Base-by-base conservation (phyloP, 2,329 filamentous ascomycete species). In the Phialophora verrucosa region DNA sequence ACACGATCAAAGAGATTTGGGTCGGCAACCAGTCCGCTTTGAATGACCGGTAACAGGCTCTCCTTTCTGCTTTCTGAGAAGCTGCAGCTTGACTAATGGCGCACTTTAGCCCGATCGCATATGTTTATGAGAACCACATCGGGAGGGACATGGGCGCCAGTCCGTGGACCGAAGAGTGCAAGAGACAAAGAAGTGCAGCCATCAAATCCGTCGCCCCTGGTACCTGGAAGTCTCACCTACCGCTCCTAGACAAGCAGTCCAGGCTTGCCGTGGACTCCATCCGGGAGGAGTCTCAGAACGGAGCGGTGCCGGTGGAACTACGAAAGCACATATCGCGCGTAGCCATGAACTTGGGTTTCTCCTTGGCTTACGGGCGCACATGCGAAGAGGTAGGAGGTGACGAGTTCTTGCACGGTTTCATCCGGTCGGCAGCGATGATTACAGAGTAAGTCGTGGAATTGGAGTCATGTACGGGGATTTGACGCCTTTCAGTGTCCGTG, bases 261-360 rank as follows among this genome's bases (percentile, higher is more conserved):
- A 35, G 32, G 32, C 32, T 35, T 35, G 2, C 32, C 32, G 32
- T 35, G 32, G 10, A 12, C 32, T 12, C 32, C 32, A 35, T 35
- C 47, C 25, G 59, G 59, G 11, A 57, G 57, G 51, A 23, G 7
- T 12, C 14, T 49, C 14, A 50, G 61, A 42, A 51, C 42, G 14
- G 38, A 49, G 10, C 57, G 57, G 51, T 63, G 57, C 44, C 51
- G 51, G 10, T 63, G 4, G 61, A 63, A 25, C 31, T 47, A 1
- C 57, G 57, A 32, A 23, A 27, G n/a, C 27, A 31, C 23, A 23
- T 63, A 12, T 38, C 27, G 32, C 23, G 31, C 10, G 38, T 63
- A 10, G 38, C 57, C 8, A 47, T 57, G 17, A 42, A 63, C 35
- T 42, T 63, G 3, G 35, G 8, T 35, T 42, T 63, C 7, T 38